Percentiles rank a stretch among this genome's conserved stretches.
phyloP scores from a whole-genome alignment of 768 basidiomycete genomes.

The Dioszegia crocea region DNA sequence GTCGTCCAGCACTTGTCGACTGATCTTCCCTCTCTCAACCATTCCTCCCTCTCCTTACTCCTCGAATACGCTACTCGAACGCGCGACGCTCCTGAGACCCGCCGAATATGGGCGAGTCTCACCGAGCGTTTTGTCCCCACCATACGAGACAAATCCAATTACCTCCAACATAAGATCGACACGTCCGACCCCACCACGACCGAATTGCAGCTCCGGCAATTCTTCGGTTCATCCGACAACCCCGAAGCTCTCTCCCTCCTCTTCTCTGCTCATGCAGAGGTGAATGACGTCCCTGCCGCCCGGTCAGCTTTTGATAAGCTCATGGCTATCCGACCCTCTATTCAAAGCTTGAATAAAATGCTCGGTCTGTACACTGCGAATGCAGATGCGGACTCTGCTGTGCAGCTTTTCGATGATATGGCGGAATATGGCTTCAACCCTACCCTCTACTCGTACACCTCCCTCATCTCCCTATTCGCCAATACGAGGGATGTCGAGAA shows the following conservation, averaged over 20 bases:
- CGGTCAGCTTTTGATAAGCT: constrained; percentile 1
- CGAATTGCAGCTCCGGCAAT: constrained; percentile 1
- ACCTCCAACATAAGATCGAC: background rate
- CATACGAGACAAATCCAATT: background rate
- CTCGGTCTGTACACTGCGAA: constrained; percentile 12
- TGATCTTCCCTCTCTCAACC: background rate
- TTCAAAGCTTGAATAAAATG: background rate
- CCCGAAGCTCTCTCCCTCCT: background rate
- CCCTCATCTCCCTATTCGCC: constrained; percentile 64
- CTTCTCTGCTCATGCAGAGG: background rate
- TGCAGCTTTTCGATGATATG: constrained; percentile 30
- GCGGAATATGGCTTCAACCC: constrained; percentile 53
- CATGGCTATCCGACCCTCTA: background rate
- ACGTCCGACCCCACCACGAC: background rate
- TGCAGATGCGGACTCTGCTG: constrained; percentile 24
- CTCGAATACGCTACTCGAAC: background rate
- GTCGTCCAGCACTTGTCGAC: background rate
- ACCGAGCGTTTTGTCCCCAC: background rate
- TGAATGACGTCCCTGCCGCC: background rate
- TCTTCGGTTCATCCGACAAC: background rate
- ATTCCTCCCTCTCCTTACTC: background rate
- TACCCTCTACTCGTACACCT: constrained; percentile 60
- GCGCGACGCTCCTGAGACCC: background rate
- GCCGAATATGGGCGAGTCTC: background rate
- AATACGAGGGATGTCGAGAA: constrained; percentile 60